These are phyloP conservation scores for Maudiozyma saulgeensis DNA, from an alignment of 805 yeast species.

Conservation along the genomic window DNA sequence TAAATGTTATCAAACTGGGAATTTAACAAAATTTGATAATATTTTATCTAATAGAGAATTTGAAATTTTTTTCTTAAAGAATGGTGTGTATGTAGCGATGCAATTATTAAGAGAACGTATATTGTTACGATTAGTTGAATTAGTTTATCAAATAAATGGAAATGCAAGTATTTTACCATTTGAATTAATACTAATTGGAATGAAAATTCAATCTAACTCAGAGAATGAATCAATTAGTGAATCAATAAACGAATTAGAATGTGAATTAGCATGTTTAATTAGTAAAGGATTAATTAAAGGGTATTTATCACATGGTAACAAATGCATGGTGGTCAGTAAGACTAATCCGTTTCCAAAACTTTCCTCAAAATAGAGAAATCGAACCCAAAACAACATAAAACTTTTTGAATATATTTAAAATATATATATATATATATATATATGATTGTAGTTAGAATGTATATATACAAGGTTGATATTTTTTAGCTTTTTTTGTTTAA, in stretches of 20 bases:
- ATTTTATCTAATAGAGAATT: slow-evolving; percentile 35
- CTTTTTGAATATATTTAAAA: neutral
- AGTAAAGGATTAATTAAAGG: slow-evolving; percentile 58
- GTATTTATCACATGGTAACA: slow-evolving; percentile 67
- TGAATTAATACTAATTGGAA: neutral
- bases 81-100: slow-evolving; percentile 51
- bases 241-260: slow-evolving; percentile 44
- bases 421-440: neutral
- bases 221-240: neutral
- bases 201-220: neutral
- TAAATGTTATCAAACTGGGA: slow-evolving; percentile 43
- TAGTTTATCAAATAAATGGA: slow-evolving; percentile 2
- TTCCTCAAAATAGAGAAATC: neutral
- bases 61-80: slow-evolving; percentile 44
- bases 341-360: slow-evolving; percentile 55
- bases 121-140: slow-evolving; percentile 42
- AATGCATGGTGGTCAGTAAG: slow-evolving; percentile 68
- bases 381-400: neutral
- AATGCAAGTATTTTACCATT: slow-evolving; percentile 12
- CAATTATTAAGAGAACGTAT: slow-evolving; percentile 44
- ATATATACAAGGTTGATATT: neutral
- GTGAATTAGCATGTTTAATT: slow-evolving; percentile 58
- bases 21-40: slow-evolving; percentile 42
- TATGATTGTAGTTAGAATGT: neutral
- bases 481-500: too few species aligned